Evolutionary conservation across 2,329 filamentous ascomycete species (phyloP).

Genomic region (Bipolaris sorokiniana): DNA sequence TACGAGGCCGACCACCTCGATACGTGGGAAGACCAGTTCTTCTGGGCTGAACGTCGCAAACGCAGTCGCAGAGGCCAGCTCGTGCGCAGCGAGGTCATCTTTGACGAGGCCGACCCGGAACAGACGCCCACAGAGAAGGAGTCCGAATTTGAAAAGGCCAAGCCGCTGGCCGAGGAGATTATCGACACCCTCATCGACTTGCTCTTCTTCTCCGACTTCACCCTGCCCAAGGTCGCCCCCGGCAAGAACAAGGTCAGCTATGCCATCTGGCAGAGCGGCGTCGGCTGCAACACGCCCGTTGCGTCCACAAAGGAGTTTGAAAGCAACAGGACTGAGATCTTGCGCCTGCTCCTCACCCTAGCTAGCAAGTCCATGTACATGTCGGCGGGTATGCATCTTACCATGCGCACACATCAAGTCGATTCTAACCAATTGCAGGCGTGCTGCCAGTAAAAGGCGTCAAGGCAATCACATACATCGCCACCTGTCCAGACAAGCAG

Average conservation of each 20-base stretch:
- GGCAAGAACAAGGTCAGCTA: slow-evolving; percentile 83
- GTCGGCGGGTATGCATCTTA: slow-evolving; percentile 63
- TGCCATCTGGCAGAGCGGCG: slow-evolving; percentile 97
- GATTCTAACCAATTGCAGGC: background rate
- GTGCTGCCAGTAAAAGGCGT: slow-evolving; percentile 82
- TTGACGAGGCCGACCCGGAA: slow-evolving; percentile 73
- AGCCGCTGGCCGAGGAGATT: slow-evolving; percentile 88
- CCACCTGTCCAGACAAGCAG: slow-evolving; percentile 87
- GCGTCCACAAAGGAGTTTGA: slow-evolving; percentile 91
- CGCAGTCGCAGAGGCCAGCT: slow-evolving; percentile 52
- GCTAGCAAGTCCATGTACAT: slow-evolving; percentile 94
- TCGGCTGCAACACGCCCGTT: slow-evolving; percentile 89
- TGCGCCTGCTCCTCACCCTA: slow-evolving; percentile 83
- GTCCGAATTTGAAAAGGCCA: slow-evolving; percentile 78
- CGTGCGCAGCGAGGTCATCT: slow-evolving; percentile 74
- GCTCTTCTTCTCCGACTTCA: slow-evolving; percentile 90
- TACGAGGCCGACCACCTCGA: slow-evolving; percentile 87
- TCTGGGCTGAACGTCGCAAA: slow-evolving; percentile 80
- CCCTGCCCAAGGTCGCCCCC: slow-evolving; percentile 73
- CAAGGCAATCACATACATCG: slow-evolving; percentile 84
- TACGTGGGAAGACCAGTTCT: slow-evolving; percentile 90
- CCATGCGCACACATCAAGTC: background rate
- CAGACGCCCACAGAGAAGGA: slow-evolving; percentile 53
- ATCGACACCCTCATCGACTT: slow-evolving; percentile 89
- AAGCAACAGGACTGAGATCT: slow-evolving; percentile 87